phyloP scores from a whole-genome alignment of 192 early-diverging fungal genomes.

The Backusella circina region DNA sequence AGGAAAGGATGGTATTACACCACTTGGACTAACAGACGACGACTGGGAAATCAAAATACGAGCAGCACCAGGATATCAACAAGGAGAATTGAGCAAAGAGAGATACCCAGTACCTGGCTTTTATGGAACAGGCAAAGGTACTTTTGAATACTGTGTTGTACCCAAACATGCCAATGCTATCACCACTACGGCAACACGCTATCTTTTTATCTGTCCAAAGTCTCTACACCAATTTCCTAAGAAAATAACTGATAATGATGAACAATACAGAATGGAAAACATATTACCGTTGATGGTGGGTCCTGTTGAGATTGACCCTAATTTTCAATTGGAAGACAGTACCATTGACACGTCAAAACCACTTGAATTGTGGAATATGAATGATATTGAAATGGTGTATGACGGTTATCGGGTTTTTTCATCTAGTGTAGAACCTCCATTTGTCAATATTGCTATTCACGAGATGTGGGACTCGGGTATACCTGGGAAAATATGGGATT shows the following conservation, averaged over 20 bases:
- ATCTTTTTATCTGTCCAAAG: not conserved
- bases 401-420: conserved; percentile 16
- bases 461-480: conserved; percentile 41
- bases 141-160: conserved; percentile 20
- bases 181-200: not conserved
- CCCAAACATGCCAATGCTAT: not conserved
- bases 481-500: conserved; percentile 51
- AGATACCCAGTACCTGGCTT: conserved; percentile 9
- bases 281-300: conserved; percentile 20
- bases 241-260: not conserved
- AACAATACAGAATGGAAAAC: conserved; percentile 2
- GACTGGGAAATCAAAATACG: conserved; percentile 15
- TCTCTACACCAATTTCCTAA: conserved; percentile 4
- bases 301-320: conserved; percentile 3
- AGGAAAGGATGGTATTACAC: not conserved
- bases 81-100: not conserved
- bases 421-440: not conserved
- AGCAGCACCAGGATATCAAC: not conserved
- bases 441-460: conserved; percentile 22
- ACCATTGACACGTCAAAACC: not conserved
- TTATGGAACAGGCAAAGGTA: conserved; percentile 17
- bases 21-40: not conserved
- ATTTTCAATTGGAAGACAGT: not conserved
- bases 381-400: conserved; percentile 12
- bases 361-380: conserved; percentile 1